These are phyloP conservation scores for Suillus subaureus DNA, from an alignment of 768 basidiomycete species.

Conservation along the genomic window DNA sequence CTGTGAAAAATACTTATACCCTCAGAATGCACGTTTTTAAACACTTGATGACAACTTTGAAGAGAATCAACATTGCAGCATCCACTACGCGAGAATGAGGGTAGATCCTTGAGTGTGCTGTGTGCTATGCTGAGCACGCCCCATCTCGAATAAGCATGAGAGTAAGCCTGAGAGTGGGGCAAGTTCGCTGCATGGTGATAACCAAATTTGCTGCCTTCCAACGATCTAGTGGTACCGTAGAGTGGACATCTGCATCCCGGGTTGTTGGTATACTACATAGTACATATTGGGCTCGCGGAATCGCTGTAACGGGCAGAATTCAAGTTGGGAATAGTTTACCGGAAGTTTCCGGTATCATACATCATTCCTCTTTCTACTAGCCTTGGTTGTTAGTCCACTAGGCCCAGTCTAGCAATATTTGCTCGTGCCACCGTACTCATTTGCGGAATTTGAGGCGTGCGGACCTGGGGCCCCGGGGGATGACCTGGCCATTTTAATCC, in stretches of 20 bases:
- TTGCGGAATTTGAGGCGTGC: no score
- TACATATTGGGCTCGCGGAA: no score
- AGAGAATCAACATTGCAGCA: neutral
- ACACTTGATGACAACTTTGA: neutral
- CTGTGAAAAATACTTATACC: neutral
- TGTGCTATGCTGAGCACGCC: neutral
- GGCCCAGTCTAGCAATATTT: no score
- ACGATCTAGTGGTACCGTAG: neutral
- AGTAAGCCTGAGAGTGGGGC: neutral
- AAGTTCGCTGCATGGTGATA: neutral
- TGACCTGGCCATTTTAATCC: neutral
- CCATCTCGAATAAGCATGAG: neutral
- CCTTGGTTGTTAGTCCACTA: no score
- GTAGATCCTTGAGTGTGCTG: neutral
- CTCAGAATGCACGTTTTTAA: neutral
- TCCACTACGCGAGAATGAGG: neutral
- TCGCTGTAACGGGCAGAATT: no score
- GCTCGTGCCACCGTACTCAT: no score
- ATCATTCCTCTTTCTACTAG: neutral
- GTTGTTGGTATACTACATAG: no score
- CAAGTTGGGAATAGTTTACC: neutral
- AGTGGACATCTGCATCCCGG: neutral
- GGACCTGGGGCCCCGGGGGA: no score
- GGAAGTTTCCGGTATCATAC: neutral
- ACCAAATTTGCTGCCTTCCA: neutral